Base-by-base conservation (phyloP, 169 alveolate species). In the Besnoitia besnoiti region DNA sequence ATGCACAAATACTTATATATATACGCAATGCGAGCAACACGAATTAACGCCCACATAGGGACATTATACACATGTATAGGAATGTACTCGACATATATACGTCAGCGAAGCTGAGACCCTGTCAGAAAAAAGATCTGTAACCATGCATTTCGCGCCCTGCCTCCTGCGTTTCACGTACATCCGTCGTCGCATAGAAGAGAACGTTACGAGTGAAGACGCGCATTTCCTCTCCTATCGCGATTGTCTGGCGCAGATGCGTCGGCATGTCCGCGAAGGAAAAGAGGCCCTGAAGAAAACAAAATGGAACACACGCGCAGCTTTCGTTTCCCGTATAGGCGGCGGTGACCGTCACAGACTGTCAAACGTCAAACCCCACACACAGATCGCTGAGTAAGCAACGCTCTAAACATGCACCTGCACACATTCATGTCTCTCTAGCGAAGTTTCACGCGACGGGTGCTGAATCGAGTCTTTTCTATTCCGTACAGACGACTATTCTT, bases 131-230 rank as follows among this genome's bases (percentile, higher is more conserved):
- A 3, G 10, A 5, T 30, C 80, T n/a, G 80, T 16, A 67, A 8
- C 14, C 44, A 30, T 67, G 44, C 44, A 33, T 33, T 35, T 12
- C 33, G 10, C 10, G 19, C 76, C n/a, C 44, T 19, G 40, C 80
- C 44, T 30, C 44, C 44, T 1, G 3, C 39, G 10, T 50, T 14
- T 50, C 62, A 16, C 80, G 39, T 67, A 67, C 80, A 35, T 67
- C 80, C n/a, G 80, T 67, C 42, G 80, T 33, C 0, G 80, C 80
- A 16, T 67, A 67, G 80, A 67, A 67, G n/a, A 67, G 80, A n/a
- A 67, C 42, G 19, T 67, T 67, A 8, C 80, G 80, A 2, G 42
- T 30, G 80, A 67, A 67, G 80, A 67, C 10, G 42, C 80, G 80
- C 80, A 67, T 67, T 7, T 67, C 80, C 44, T 67, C 80, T 5